Evolutionary conservation across 352 stramenopile species (phyloP), one percentile per base, ranked within the genome.

Genomic region (Phytophthora pistaciae): DNA sequence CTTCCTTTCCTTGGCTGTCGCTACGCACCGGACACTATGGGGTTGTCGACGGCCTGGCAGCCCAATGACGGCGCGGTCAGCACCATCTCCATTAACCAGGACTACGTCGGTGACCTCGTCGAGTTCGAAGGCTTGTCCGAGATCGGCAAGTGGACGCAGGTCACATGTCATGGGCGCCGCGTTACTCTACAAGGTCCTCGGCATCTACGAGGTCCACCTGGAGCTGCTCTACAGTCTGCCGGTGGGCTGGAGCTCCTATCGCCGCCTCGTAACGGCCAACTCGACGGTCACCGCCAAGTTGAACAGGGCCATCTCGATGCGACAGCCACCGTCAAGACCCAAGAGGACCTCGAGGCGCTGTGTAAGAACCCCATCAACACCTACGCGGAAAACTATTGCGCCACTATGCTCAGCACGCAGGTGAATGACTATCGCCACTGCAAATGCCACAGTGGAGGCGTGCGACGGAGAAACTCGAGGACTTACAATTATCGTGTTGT

Each of bases 41-140:
- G 75, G 1, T 76, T 86, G 29, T 62, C 60, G 0, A 79, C 75
- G 79, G n/a, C n/a, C n/a, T n/a, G n/a, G 79, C 79, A 85, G 60
- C 61, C 58, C 0, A 87, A 86, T 50, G 82, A 87, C 36, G 79
- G 79, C 11, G 68, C 77, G 25, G 79, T 87, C 4, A 84, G 82
- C 69, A 83, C 72, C 0, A 68, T 77, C 36, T 90, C 82, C 6
- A 82, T 83, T 75, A 72, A 49, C 38, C 77, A 79, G 40, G 78
- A 86, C 62, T 71, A 68, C 18, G 69, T 75, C 0, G 81, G 79
- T 13, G 58, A 78, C 20, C 56, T 77, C 16, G 65, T 76, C 1
- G 68, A 66, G 21, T 89, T 79, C 63, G 65, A 74, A 27, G 79
- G 79, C 14, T 64, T 59, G 50, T 75, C 78, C 2, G 56, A 69